Base-by-base conservation (phyloP, 2,329 filamentous ascomycete genomes). In the Ophiognomonia clavigignenti-juglandacearum region DNA sequence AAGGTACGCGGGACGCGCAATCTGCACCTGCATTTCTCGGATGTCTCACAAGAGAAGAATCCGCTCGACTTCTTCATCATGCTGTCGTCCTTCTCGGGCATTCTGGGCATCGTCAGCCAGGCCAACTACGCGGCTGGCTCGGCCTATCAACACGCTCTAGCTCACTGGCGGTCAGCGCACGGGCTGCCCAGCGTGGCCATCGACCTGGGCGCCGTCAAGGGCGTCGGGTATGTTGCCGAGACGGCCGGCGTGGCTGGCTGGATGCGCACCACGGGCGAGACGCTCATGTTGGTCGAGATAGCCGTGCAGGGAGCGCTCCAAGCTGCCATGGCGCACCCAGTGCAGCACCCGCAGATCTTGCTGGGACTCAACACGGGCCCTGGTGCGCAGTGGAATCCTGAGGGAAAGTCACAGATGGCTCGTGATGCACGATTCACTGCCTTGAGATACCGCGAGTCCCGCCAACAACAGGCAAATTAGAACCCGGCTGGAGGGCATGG, bases 101-200 rank as follows among this genome's bases (percentile, higher is more conserved):
- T 47, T 3, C 14, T 16, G 3, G 48, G 48, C 2, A 7, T n/a
- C 4, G 11, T 16, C 1, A 29, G 32, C 0, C 48, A 50, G 35
- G 39, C 43, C 39, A 47, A 40, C 29, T 50, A 51, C 51, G 71
- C 74, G 3, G 75, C 77, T 0, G 77, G 73, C 4, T 78, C 78
- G 55, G 63, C 63, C 34, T 75, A 73, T 53, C 65, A 74, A 40
- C 74, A 78, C 42, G 67, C 71, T 0, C 62, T 78, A 18, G 72
- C 73, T 3, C 47, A 43, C 0, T 47, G 56, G 40, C 54, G 58
- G 5, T 35, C 43, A 5, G 22, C 47, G 2, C 35, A 43, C 4
- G 54, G 57, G 8, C 47, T 56, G 4, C 53, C 55, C 2, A 55
- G 50, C 16, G 55, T 58, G 6, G 48, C 57, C 14, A 48, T 59